These are phyloP conservation scores for Metschnikowia baotianmanensis DNA, from an alignment of 805 yeast genomes.

Conservation along the genomic window DNA sequence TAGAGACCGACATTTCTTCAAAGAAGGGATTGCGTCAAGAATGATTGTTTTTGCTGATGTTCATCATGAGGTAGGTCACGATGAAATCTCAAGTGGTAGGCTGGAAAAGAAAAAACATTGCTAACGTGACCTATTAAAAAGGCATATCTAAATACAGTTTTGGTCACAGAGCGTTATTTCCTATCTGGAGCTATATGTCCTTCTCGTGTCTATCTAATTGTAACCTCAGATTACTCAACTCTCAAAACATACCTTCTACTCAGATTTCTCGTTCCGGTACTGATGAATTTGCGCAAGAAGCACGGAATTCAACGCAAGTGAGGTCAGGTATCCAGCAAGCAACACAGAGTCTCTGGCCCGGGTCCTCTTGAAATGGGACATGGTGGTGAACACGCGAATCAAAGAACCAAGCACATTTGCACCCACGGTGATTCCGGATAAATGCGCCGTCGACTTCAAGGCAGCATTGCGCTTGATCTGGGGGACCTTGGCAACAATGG, in stretches of 20 bases:
- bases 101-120: too few relatives aligned
- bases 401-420: slow-evolving; percentile 42
- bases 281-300: slow-evolving; percentile 35
- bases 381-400: slow-evolving; percentile 40
- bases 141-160: too few relatives aligned
- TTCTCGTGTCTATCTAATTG: too few relatives aligned
- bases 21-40: too few relatives aligned
- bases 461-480: slow-evolving; percentile 36
- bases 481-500: slow-evolving; percentile 38
- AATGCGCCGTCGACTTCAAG: slow-evolving; percentile 36
- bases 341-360: slow-evolving; percentile 31
- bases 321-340: slow-evolving; percentile 38
- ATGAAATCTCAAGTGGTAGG: too few relatives aligned
- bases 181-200: too few relatives aligned
- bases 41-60: too few relatives aligned
- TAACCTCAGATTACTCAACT: neutral
- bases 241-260: slow-evolving; percentile 1
- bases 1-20: too few relatives aligned
- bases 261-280: slow-evolving; percentile 9
- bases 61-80: too few relatives aligned
- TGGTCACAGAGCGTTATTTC: too few relatives aligned
- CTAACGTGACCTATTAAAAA: too few relatives aligned
- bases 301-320: slow-evolving; percentile 33
- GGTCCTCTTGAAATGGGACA: slow-evolving; percentile 27
- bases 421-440: slow-evolving; percentile 37